Evolutionary conservation across 352 stramenopile species (phyloP).

Genomic region (Pythium myriotylum): DNA sequence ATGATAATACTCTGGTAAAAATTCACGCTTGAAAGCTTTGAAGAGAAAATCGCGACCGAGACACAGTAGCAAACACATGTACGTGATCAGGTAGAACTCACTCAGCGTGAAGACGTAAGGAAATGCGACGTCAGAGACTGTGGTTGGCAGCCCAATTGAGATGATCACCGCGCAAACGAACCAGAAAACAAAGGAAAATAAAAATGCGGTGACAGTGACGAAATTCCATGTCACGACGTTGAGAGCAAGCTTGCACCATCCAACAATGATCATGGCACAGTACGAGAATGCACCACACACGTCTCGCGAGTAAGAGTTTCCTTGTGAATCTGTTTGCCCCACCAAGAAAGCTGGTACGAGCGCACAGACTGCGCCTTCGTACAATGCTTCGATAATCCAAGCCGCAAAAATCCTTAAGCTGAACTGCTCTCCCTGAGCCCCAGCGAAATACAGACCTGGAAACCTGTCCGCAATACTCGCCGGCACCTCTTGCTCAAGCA

Average conservation of each 20-base stretch:
- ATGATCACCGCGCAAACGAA: conserved; percentile 71
- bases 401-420: conserved; percentile 75
- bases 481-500: conserved; percentile 84
- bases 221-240: conserved; percentile 87
- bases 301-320: conserved; percentile 65
- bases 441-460: conserved; percentile 79
- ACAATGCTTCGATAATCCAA: conserved; percentile 83
- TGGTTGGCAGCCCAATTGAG: conserved; percentile 52
- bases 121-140: conserved; percentile 71
- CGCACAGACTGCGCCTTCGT: conserved; percentile 74
- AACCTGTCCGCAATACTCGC: conserved; percentile 72
- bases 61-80: conserved; percentile 70
- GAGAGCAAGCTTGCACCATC: conserved; percentile 77
- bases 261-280: conserved; percentile 79
- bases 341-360: conserved; percentile 68
- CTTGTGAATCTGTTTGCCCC: conserved; percentile 58
- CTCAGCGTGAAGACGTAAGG: conserved; percentile 71
- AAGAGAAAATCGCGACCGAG: conserved; percentile 80
- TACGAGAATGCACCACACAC: conserved; percentile 77
- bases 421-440: conserved; percentile 82
- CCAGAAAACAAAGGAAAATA: conserved; percentile 74
- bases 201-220: conserved; percentile 57
- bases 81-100: conserved; percentile 83
- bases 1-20: conserved; percentile 87
- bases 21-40: conserved; percentile 86